These are phyloP conservation scores for Boletus tylopilopsis DNA, from an alignment of 768 basidiomycete genomes.

Conservation along the genomic window DNA sequence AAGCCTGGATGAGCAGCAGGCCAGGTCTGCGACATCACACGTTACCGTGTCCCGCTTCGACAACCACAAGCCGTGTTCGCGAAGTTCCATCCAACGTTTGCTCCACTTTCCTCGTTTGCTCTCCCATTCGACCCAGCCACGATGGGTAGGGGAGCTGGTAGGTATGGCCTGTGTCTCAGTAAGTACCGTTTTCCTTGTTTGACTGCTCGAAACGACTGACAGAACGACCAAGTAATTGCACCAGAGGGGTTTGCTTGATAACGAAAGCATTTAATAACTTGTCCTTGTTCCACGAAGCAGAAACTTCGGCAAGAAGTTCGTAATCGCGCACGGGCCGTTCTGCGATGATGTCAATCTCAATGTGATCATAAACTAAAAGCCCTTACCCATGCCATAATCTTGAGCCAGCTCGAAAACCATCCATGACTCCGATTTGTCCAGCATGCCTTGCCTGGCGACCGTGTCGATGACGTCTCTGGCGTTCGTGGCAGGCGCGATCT, in stretches of 20 bases:
- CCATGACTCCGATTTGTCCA: constrained; percentile 71
- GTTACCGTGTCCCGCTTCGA: constrained; percentile 86
- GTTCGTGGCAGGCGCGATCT: constrained; percentile 60
- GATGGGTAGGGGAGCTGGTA: constrained; percentile 37
- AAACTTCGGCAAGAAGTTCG: constrained; percentile 76
- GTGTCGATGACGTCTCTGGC: constrained; percentile 70
- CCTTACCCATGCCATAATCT: constrained; percentile 88
- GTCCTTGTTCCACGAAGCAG: constrained; percentile 85
- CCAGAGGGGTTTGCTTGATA: constrained; percentile 69
- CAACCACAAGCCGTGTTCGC: constrained; percentile 82
- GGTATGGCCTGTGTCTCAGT: constrained; percentile 46
- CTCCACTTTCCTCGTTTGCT: constrained; percentile 92
- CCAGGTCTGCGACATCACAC: constrained; percentile 6
- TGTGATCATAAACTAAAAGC: neutral
- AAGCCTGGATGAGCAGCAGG: constrained; percentile 2
- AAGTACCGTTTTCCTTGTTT: constrained; percentile 38
- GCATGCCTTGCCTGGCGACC: constrained; percentile 61
- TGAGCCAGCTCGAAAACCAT: constrained; percentile 89
- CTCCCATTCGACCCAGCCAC: constrained; percentile 84
- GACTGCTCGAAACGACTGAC: constrained; percentile 38
- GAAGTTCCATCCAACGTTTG: constrained; percentile 84
- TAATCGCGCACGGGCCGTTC: constrained; percentile 90
- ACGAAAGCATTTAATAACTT: constrained; percentile 78
- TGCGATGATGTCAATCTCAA: constrained; percentile 31
- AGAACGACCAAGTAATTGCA: constrained; percentile 52